A percentile compares a stretch with the other conserved stretches of the same genome.
These are phyloP conservation scores for Biscogniauxia marginata DNA, from an alignment of 2,329 filamentous ascomycete species.

Conservation along the genomic window DNA sequence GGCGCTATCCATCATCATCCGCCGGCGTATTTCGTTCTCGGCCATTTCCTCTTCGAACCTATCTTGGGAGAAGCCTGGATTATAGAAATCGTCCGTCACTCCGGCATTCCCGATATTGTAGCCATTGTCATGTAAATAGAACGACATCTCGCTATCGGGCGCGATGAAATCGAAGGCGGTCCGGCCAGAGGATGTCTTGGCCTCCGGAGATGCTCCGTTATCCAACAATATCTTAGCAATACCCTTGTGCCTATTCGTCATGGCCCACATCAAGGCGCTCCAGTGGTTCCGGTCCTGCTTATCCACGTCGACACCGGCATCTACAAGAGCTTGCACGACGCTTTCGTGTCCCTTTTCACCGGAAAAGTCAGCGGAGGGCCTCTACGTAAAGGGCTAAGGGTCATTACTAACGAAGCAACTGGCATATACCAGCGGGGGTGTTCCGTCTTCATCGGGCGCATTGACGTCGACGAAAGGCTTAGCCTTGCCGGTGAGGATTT, in stretches of 20 bases:
- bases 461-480: conserved; percentile 80
- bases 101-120: conserved; percentile 83
- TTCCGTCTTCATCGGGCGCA: conserved; percentile 88
- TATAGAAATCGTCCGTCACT: conserved; percentile 88
- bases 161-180: conserved; percentile 96
- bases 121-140: conserved; percentile 90
- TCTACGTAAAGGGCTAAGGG: conserved; percentile 6
- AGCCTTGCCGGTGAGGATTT: conserved; percentile 71
- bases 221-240: conserved; percentile 93
- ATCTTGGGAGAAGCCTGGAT: conserved; percentile 86
- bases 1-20: conserved; percentile 99
- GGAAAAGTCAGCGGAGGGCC: conserved; percentile 8
- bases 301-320: conserved; percentile 85
- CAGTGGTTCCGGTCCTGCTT: conserved; percentile 94
- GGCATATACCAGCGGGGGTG: conserved; percentile 93
- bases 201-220: conserved; percentile 90
- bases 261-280: conserved; percentile 99
- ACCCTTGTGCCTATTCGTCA: conserved; percentile 95
- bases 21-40: conserved; percentile 89
- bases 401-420: conserved; percentile 80
- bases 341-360: conserved; percentile 73
- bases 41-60: conserved; percentile 96
- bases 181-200: conserved; percentile 89
- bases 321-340: conserved; percentile 79
- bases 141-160: conserved; percentile 93